Conservation (phyloP, 176 grass and related monocot genomes). For the Tillandsia leiboldiana region DNA sequence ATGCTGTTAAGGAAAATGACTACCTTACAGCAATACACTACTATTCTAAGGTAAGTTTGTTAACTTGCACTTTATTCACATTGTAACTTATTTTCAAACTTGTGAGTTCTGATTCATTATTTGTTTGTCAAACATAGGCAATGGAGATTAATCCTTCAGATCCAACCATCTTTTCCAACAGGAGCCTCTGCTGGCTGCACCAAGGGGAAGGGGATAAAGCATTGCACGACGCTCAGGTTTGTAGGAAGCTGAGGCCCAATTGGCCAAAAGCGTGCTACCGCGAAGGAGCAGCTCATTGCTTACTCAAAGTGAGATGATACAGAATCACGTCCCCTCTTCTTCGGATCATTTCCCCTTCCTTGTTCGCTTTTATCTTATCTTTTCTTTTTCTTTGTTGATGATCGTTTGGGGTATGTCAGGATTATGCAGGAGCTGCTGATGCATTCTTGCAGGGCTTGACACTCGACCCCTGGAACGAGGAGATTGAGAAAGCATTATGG, state of each 20-base stretch:
- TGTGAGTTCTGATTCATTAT: no score
- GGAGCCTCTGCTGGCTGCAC: constrained; percentile 31
- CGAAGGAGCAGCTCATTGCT: constrained; percentile 31
- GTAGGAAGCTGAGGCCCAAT: constrained; percentile 5
- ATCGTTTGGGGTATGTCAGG: constrained; percentile 8
- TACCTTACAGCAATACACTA: constrained; percentile 22
- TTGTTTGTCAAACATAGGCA: no score
- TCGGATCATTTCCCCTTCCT: no score
- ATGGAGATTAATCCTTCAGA: background rate
- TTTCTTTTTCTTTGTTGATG: constrained; percentile 4
- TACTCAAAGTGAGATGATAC: constrained; percentile 25
- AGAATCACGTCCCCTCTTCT: no score
- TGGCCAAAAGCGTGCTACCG: constrained; percentile 39
- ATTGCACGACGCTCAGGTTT: constrained; percentile 26
- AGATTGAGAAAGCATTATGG: constrained; percentile 28
- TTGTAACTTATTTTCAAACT: no score
- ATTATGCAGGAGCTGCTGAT: constrained; percentile 30
- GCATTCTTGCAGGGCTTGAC: constrained; percentile 16
- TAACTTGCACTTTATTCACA: background rate
- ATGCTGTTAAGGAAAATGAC: constrained; percentile 27
- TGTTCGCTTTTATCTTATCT: no score
- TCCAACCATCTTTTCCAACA: constrained; percentile 28
- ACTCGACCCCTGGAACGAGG: constrained; percentile 12
- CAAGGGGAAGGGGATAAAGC: constrained; percentile 20
- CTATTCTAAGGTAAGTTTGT: constrained; percentile 23